Base-by-base conservation (phyloP, 306 rosid species). In the Datisca glomerata region DNA sequence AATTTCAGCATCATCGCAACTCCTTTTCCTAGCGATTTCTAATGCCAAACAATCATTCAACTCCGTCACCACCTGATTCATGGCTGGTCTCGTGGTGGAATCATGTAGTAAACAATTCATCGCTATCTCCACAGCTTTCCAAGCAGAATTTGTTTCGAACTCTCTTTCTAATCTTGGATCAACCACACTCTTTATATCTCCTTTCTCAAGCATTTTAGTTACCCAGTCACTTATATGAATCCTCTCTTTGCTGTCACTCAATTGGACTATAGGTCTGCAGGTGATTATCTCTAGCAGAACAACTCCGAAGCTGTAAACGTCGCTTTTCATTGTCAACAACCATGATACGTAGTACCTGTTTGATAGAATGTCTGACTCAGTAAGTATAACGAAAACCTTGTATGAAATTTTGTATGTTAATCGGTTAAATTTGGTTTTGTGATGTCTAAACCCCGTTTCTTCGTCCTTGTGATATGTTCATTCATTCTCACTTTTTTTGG, bases 71-170 rank as follows among this genome's bases (percentile, higher is more conserved):
- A 54, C 51, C 5, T 40, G 27, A 6, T 8, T 62, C 61, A 54
- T 54, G 16, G 13, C 18, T 15, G 68, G 56, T 41, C 68, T 46
- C 11, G 13, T 27, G 12, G 3, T 11, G 7, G 62, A 47, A 18
- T 16, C n/a, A 2, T 11, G 17, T 3, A 31, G 16, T 14, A 47
- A 29, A 23, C 67, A 61, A 21, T 41, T 16, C 11, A 36, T 61
- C 8, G 54, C 67, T 11, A 52, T 45, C 28, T 61, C 67, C 21
- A 61, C 60, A 11, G 60, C 60, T 37, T 43, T 61, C 67, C 60
- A 61, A 24, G 67, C 60, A 43, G 67, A 60, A 29, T 15, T 60
- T 13, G 16, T 12, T 17, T 60, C 37, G 9, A 51, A 60, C 15
- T 51, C 18, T 19, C 42, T 60, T 3, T 35, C 5, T 16, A 60